Evolutionary conservation across 139 green algal genomes (phyloP).

Genomic region (Chlorella sp.): DNA sequence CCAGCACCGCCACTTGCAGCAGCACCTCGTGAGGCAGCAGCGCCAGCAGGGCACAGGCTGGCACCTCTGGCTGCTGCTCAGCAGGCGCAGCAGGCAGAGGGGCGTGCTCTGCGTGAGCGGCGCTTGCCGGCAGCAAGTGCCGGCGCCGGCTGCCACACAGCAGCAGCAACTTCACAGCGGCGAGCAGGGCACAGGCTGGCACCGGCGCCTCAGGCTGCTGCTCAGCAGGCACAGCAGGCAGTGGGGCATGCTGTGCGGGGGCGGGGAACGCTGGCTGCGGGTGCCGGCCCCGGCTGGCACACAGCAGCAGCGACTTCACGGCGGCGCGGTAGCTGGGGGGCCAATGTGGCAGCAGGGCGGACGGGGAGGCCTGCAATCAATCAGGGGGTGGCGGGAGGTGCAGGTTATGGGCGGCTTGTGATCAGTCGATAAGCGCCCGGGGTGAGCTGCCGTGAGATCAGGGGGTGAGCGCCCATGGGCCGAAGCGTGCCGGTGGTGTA

Average conservation of each 20-base stretch:
- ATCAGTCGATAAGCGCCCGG: not conserved
- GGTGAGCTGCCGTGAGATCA: too few species aligned
- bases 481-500: not conserved
- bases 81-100: too few species aligned
- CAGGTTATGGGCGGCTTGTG: too few species aligned
- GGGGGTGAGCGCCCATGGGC: not conserved
- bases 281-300: not conserved
- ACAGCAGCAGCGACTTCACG: not conserved
- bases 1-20: constrained; percentile 13
- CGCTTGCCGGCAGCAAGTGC: too few species aligned
- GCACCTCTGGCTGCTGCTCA: not conserved
- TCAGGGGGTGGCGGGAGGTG: not conserved
- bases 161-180: too few species aligned
- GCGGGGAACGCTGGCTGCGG: not conserved
- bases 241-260: not conserved
- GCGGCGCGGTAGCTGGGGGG: not conserved
- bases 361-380: not conserved
- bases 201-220: not conserved
- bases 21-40: constrained; percentile 4
- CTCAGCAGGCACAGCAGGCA: not conserved
- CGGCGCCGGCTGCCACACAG: too few species aligned
- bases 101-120: too few species aligned
- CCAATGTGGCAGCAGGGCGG: not conserved
- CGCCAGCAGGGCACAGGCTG: not conserved
- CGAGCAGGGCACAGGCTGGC: not conserved